These are phyloP conservation scores for Vigna trinervia DNA, from an alignment of 306 rosid genomes.

Conservation along the genomic window DNA sequence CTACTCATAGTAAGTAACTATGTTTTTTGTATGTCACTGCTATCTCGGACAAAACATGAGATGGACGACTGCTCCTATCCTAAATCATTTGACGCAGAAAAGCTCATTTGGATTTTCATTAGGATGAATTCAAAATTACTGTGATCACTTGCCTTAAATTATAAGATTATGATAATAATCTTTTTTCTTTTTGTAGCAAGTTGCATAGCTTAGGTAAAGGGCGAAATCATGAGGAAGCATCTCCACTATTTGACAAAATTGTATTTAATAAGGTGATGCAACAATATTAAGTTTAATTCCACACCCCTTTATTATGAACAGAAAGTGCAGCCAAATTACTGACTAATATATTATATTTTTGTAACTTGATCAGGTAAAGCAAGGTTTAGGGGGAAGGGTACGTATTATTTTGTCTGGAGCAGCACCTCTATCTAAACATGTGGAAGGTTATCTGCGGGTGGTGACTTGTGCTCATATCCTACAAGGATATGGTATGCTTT, in stretches of 20 bases:
- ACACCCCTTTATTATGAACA: slow-evolving; percentile 11
- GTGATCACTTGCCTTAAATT: not conserved
- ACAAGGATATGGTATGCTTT: slow-evolving; percentile 88
- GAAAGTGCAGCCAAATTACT: not conserved
- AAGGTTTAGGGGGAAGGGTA: slow-evolving; percentile 82
- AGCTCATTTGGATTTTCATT: not conserved
- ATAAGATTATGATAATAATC: slow-evolving; percentile 25
- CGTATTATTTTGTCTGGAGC: slow-evolving; percentile 91
- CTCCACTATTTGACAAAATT: slow-evolving; percentile 77
- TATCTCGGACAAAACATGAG: not conserved
- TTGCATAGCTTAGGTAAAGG: slow-evolving; percentile 67
- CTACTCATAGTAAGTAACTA: slow-evolving; percentile 69
- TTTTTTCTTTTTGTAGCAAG: slow-evolving; percentile 59
- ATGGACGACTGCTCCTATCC: not conserved
- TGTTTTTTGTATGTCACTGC: slow-evolving; percentile 6
- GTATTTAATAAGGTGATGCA: slow-evolving; percentile 80
- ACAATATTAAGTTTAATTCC: slow-evolving; percentile 13
- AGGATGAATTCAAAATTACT: no score
- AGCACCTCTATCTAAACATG: slow-evolving; percentile 83
- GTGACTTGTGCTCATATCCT: slow-evolving; percentile 83
- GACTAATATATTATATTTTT: slow-evolving; percentile 30
- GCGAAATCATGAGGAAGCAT: slow-evolving; percentile 54
- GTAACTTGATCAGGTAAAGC: slow-evolving; percentile 65
- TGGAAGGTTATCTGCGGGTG: slow-evolving; percentile 81
- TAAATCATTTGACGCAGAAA: slow-evolving; percentile 5